Evolutionary conservation across 768 basidiomycete genomes (phyloP), one percentile per base, ranked within the genome.

Genomic region (Tylopilus vinaceipallidus): DNA sequence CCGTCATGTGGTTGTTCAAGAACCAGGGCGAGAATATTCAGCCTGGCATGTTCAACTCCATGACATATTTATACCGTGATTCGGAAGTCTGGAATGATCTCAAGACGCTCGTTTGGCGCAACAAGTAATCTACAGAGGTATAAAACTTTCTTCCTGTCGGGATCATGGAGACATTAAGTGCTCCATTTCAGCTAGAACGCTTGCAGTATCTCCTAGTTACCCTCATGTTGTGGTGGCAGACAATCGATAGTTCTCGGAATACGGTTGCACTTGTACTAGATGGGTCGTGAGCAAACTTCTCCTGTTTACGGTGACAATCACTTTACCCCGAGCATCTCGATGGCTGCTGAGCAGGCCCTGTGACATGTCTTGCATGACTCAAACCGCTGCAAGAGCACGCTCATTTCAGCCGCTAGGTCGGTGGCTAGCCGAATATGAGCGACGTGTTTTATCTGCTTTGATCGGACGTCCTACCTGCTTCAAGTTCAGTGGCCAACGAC

Each of bases 1-100:
- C 87, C 8, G 95, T 98, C 39, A 98, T 99, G 95, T 99, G 88
- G 81, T 72, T 97, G 53, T 98, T 95, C 79, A 78, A 84, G 61
- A 77, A 97, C 67, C 77, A 82, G 19, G 83, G 89, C 42, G 87
- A 98, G 71, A 85, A 84, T n/a, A 83, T 99, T 52, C 94, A 98
- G 61, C 91, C 92, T 16, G 97, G 95, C 49, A 91, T 98, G 92
- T 93, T 92, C 75, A 91, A 82, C 72, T 90, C 88, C 16, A 98
- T 97, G 95, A 81, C 79, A 49, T 99, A 98, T 69, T 77, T 99
- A 33, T 99, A 98, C 72, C 83, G 84, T 33, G 93, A 98, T 67
- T 95, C 92, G 17, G 91, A 98, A 53, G 70, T 73, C 36, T 98
- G 95, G 94, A 80, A 75, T 42, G 76, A 81, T 60, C 71, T 97